Base-by-base conservation (phyloP, 2,329 filamentous ascomycete genomes). In the Periconia sp. region DNA sequence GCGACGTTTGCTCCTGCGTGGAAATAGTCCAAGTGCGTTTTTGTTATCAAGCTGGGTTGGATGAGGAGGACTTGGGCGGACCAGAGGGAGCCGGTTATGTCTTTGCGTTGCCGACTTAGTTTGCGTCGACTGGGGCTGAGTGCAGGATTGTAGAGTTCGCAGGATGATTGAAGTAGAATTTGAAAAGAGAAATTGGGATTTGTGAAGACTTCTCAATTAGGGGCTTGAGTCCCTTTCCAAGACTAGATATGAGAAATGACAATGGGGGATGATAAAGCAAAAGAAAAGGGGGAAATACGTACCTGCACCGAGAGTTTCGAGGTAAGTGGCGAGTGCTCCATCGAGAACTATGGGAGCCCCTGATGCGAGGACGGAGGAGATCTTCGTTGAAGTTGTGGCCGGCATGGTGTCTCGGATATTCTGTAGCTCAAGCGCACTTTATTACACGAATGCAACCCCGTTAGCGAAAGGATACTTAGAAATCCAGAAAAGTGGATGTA, bases 241-340 rank as follows among this genome's bases (percentile, higher is more conserved):
- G n/a, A n/a, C n/a, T n/a, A n/a, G n/a, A n/a, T n/a, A n/a, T n/a
- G n/a, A n/a, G n/a, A n/a, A n/a, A n/a, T n/a, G n/a, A n/a, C n/a
- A n/a, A n/a, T n/a, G n/a, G n/a, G n/a, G n/a, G n/a, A n/a, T n/a
- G 25, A 28, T 28, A 12, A 25, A 12, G 23, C 7, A 25, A 12
- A 12, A 12, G 23, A 25, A 12, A 25, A 13, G 17, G 17, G 10
- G n/a, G 16, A n/a, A n/a, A 4, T 15, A 18, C 34, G 13, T 47
- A 47, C 44, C 43, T 42, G 63, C 68, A 28, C 73, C 73, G 12
- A 73, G 66, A 4, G 59, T 59, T 51, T 77, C 75, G 12, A 78
- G 65, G 43, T 76, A 72, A 4, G 75, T 78, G 18, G 75, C 75
- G 5, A 78, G 63, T 4, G 71, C 75, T 22, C 75, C 75, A 43